A percentile compares a stretch with the other conserved stretches of the same genome.
Conservation (phyloP, 768 basidiomycete genomes). For the Chalciporus pseudorubinellus region DNA sequence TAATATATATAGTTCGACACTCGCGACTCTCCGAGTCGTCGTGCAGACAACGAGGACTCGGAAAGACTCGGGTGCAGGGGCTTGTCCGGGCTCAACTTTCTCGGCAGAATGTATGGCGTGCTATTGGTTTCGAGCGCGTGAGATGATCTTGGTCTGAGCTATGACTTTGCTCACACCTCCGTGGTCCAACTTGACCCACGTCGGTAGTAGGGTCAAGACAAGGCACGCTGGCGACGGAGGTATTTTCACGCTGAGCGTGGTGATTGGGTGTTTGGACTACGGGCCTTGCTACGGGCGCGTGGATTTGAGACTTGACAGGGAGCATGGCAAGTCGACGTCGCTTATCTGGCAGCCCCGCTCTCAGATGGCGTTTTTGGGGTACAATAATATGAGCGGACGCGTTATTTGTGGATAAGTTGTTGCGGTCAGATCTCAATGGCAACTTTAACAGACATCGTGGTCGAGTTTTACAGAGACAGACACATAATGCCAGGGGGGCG, state of each 20-base stretch:
- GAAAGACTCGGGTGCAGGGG: background rate
- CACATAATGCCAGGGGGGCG: background rate
- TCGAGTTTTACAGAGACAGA: background rate
- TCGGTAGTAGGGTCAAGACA: background rate
- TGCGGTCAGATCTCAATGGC: background rate
- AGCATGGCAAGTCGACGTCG: slow-evolving; percentile 1
- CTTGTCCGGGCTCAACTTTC: background rate
- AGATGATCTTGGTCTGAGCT: too few species aligned
- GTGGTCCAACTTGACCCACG: too few species aligned
- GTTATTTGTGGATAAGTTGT: background rate
- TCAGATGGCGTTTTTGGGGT: background rate
- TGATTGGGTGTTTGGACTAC: background rate
- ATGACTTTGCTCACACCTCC: too few species aligned
- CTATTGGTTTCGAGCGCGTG: background rate
- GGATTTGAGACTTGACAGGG: background rate
- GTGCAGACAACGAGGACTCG: background rate
- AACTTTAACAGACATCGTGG: background rate
- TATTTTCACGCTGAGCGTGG: background rate
- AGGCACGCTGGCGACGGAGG: background rate
- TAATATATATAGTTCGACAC: background rate
- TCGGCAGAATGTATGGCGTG: too few species aligned
- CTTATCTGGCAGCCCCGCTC: slow-evolving; percentile 3
- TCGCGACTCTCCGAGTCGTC: background rate
- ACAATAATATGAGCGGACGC: background rate
- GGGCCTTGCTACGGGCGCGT: slow-evolving; percentile 1